These are phyloP conservation scores for Pelargonium citronellum DNA, from an alignment of 441 rosid species.

Conservation along the genomic window DNA sequence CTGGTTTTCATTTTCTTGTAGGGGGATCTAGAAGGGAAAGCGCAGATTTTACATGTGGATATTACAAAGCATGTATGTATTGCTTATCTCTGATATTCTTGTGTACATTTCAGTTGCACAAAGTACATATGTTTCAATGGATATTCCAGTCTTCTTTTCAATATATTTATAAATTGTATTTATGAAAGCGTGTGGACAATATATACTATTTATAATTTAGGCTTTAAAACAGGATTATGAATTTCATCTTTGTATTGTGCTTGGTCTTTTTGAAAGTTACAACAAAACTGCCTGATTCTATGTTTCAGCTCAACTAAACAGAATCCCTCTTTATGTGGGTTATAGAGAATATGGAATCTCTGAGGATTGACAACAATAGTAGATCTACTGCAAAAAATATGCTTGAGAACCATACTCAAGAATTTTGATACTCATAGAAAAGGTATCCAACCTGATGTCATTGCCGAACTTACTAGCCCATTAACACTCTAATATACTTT, in stretches of 20 bases:
- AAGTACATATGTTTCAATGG: not conserved
- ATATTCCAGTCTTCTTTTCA: not conserved
- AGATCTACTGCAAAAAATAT: not conserved
- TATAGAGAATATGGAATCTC: not conserved
- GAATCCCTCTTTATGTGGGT: not conserved
- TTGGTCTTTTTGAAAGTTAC: not conserved
- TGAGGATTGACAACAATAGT: not conserved
- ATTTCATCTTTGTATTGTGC: not conserved
- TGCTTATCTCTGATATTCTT: slow-evolving; percentile 5
- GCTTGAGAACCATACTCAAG: not conserved
- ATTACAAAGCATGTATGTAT: slow-evolving; percentile 72
- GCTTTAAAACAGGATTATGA: not conserved
- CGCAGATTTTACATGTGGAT: slow-evolving; percentile 56
- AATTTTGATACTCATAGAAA: not conserved
- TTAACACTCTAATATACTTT: not conserved
- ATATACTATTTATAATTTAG: not conserved
- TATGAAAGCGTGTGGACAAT: not conserved
- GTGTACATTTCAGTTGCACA: not conserved
- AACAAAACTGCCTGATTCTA: not conserved
- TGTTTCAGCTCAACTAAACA: not conserved
- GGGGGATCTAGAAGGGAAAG: slow-evolving; percentile 74
- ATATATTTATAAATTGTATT: not conserved
- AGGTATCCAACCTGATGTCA: not conserved
- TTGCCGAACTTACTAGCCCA: not conserved
- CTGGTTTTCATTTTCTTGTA: slow-evolving; percentile 23